Base-by-base conservation (phyloP, 805 yeast genomes). In the Saccharomycopsis sp. region DNA sequence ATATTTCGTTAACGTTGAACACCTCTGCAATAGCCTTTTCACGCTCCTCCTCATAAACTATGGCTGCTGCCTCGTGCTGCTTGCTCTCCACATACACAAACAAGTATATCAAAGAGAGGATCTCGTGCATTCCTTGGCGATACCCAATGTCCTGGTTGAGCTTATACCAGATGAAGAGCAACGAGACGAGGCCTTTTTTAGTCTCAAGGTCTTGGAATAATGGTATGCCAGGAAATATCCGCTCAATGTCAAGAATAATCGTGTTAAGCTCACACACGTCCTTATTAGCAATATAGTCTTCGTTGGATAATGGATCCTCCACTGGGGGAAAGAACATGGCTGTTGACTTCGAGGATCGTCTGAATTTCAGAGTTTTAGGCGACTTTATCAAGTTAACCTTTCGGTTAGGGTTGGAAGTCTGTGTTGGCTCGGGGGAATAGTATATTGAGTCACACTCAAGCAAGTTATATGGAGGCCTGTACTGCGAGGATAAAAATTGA, bases 81-180 rank as follows among this genome's bases (percentile, higher is more conserved):
- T 78, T 40, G 70, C 66, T 66, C 60, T 79, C 83, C 5, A 64
- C 62, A 58, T 68, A 63, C 16, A 79, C 62, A 57, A 75, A 71
- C 40, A 75, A 65, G 64, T 75, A 79, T 2, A 79, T 67, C 56
- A 79, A 61, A 3, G 82, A 82, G 60, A 78, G 65, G 18, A 79
- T 73, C 64, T 79, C 84, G 66, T 79, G 84, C 57, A 75, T 71
- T 0, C 84, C 84, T 64, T 79, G 84, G 61, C 79, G 77, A 54
- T 76, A 76, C 0, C 63, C 62, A 50, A 61, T 48, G 47, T 59
- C 58, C 44, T 60, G 58, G 15, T 54, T 61, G 48, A 57, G 50
- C 53, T 61, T 61, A 51, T 59, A 61, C 63, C 63, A 61, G 14
- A 59, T 46, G 52, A 50, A 61, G 14, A 61, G 46, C n/a, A 61